Evolutionary conservation across 31 red algal genomes (phyloP).

Genomic region (Bonnemaisonia californica): DNA sequence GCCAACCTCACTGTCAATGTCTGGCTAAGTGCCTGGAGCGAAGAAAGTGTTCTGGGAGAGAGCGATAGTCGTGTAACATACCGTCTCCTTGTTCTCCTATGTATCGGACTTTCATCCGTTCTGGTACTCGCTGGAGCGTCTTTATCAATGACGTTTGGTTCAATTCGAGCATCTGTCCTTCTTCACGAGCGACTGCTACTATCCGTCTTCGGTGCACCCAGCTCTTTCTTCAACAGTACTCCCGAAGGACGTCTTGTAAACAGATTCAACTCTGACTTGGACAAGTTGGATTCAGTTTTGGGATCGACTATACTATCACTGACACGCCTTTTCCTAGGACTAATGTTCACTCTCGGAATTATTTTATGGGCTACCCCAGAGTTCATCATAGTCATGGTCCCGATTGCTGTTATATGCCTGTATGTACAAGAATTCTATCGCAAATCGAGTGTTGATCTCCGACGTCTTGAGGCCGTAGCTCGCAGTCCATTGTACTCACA

Average conservation of each 20-base stretch:
- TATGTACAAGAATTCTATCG: constrained; percentile 85
- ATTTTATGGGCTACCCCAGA: constrained; percentile 61
- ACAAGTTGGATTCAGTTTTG: constrained; percentile 84
- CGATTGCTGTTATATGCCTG: constrained; percentile 47
- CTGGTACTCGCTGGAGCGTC: constrained; percentile 17
- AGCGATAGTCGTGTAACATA: neutral
- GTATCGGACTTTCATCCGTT: constrained; percentile 50
- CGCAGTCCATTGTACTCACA: constrained; percentile 90
- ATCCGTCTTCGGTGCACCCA: constrained; percentile 86
- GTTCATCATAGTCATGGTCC: constrained; percentile 71
- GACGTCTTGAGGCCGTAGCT: constrained; percentile 79
- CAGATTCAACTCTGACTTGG: constrained; percentile 87
- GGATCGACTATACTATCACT: constrained; percentile 56
- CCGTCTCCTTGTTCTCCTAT: constrained; percentile 51
- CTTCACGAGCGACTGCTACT: constrained; percentile 80
- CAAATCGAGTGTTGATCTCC: constrained; percentile 77
- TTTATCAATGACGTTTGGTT: constrained; percentile 61
- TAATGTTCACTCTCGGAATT: constrained; percentile 61
- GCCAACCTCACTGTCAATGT: constrained; percentile 51
- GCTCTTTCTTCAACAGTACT: constrained; percentile 86
- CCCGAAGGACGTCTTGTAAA: constrained; percentile 91
- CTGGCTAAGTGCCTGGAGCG: constrained; percentile 76
- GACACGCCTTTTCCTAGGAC: constrained; percentile 23
- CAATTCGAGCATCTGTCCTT: constrained; percentile 74
- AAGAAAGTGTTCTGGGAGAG: constrained; percentile 15